Conservation (phyloP, 1,284 basidiomycete genomes). For the Naganishia liquefaciens region DNA sequence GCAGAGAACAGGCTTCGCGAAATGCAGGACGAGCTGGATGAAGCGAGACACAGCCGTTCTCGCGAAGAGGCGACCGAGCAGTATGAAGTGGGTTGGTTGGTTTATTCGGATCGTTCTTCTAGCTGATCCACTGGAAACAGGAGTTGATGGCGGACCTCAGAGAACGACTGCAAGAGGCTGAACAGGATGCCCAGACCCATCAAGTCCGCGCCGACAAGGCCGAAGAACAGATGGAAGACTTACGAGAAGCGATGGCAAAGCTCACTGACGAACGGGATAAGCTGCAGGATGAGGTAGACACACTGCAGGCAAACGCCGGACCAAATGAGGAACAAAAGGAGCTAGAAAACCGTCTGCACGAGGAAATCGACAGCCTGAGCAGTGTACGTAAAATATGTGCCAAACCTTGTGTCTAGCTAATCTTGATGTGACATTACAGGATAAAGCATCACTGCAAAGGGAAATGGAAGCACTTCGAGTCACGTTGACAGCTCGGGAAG, state of each 20-base stretch:
- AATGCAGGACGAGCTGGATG: constrained; percentile 66
- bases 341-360: constrained; percentile 21
- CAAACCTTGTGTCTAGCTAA: neutral
- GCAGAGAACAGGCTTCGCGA: constrained; percentile 12
- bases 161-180: constrained; percentile 65
- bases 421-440: constrained; percentile 34
- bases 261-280: constrained; percentile 62
- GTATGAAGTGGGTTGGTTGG: constrained; percentile 61
- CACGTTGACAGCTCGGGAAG: constrained; percentile 39
- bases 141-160: constrained; percentile 64
- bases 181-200: constrained; percentile 57
- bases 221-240: constrained; percentile 64
- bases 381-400: constrained; percentile 53
- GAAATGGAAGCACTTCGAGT: constrained; percentile 42
- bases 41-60: constrained; percentile 46
- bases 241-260: constrained; percentile 57
- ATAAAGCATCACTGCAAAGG: constrained; percentile 48
- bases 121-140: neutral
- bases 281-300: constrained; percentile 58
- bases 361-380: constrained; percentile 65
- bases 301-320: constrained; percentile 26
- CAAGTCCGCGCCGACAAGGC: constrained; percentile 59
- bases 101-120: neutral
- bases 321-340: constrained; percentile 22
- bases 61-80: constrained; percentile 63